Conservation (phyloP, 148 eudicot genomes). For the Cornus florida region DNA sequence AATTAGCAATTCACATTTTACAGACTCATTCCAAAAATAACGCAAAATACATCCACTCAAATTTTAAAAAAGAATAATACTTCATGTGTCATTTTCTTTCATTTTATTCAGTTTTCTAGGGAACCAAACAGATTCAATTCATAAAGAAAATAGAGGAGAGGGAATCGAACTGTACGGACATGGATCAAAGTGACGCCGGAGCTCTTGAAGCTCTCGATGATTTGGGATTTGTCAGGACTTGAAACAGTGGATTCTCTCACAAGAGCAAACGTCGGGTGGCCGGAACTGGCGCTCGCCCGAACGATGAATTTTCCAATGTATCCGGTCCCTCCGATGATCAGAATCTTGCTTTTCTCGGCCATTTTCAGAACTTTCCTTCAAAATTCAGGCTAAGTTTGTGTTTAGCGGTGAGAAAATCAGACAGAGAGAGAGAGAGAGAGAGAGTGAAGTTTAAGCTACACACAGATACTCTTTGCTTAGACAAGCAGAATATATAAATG, state of each 20-base stretch:
- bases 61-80: too few relatives aligned
- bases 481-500: too few relatives aligned
- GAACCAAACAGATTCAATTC: background rate
- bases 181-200: background rate
- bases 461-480: too few relatives aligned
- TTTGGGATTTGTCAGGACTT: background rate
- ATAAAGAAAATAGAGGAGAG: background rate
- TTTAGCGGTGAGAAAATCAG: background rate
- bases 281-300: background rate
- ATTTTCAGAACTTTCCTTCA: background rate
- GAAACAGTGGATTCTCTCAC: slow-evolving; percentile 1
- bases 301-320: slow-evolving; percentile 11
- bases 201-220: slow-evolving; percentile 5
- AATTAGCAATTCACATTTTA: background rate
- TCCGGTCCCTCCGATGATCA: slow-evolving; percentile 8
- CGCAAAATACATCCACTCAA: too few relatives aligned
- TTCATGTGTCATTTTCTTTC: background rate
- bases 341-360: slow-evolving; percentile 6
- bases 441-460: background rate
- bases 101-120: background rate
- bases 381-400: background rate
- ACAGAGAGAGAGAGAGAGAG: background rate
- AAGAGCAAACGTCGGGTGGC: slow-evolving; percentile 8
- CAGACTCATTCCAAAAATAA: background rate
- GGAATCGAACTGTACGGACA: background rate